A percentile compares a stretch with the other conserved stretches of the same genome.
Conservation (phyloP, 202 grass and related monocot genomes). For the Hordeum pubiflorum region DNA sequence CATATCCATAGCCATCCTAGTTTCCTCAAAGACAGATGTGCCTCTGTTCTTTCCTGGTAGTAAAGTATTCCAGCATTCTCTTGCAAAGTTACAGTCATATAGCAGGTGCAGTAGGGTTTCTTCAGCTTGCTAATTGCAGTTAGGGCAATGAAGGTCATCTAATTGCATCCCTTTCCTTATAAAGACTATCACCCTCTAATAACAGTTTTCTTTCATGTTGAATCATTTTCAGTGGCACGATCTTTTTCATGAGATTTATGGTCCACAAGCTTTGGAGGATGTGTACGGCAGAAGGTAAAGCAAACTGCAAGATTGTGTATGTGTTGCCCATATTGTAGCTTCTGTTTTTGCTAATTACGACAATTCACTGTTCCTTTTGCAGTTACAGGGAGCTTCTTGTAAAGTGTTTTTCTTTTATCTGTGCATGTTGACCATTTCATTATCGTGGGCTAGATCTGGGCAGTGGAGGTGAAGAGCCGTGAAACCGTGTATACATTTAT, state of each 20-base stretch:
- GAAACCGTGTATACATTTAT: neutral
- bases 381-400: neutral
- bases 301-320: neutral
- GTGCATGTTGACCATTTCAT: neutral
- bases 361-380: neutral
- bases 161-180: too few relatives aligned
- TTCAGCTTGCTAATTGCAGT: too few relatives aligned
- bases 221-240: conserved; percentile 34
- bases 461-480: neutral
- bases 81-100: too few relatives aligned
- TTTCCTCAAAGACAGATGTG: too few relatives aligned
- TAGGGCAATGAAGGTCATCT: too few relatives aligned
- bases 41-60: too few relatives aligned
- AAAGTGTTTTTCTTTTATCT: neutral
- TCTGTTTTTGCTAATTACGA: neutral
- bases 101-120: too few relatives aligned
- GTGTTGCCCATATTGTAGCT: neutral
- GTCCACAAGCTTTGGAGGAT: neutral
- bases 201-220: neutral
- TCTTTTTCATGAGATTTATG: conserved; percentile 2
- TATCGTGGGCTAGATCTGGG: neutral
- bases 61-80: too few relatives aligned
- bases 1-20: too few relatives aligned
- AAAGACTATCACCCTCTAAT: neutral
- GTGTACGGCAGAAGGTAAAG: neutral